Percentiles rank a stretch among this genome's conserved stretches.
These are phyloP conservation scores for Prorocentrum cordatum DNA, from an alignment of 169 alveolate genomes.

Conservation along the genomic window DNA sequence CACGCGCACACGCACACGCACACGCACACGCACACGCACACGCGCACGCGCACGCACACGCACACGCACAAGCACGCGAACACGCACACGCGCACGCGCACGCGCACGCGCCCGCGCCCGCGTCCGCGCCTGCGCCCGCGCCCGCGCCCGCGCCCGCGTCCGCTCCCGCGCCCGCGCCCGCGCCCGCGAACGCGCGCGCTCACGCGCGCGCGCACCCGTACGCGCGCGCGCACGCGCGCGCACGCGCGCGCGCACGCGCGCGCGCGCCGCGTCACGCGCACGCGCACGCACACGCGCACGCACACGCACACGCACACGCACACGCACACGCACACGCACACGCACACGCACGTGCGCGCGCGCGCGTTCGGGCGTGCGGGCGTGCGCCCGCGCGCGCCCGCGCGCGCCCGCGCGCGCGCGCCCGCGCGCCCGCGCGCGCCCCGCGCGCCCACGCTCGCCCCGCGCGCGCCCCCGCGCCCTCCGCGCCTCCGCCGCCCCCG, in stretches of 20 bases:
- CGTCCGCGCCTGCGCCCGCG: not conserved
- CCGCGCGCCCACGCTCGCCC: no score
- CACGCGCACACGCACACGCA: not conserved
- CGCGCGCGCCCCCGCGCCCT: no score
- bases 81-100: not conserved
- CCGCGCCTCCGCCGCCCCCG: no score
- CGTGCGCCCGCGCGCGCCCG: no score
- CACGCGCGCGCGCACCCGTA: not conserved
- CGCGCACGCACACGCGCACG: not conserved
- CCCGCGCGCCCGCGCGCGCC: no score
- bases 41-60: not conserved
- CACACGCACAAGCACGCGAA: not conserved
- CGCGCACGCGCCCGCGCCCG: not conserved
- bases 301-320: not conserved
- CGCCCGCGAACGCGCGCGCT: not conserved
- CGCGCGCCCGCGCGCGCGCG: no score
- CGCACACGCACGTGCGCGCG: not conserved
- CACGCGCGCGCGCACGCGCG: not conserved
- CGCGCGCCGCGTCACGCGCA: not conserved
- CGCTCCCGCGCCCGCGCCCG: not conserved
- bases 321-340: not conserved
- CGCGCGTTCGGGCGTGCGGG: no score
- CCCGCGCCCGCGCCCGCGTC: not conserved
- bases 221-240: not conserved
- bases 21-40: not conserved